These are phyloP conservation scores for Globisporangium echinulatum DNA, from an alignment of 352 stramenopile species.

Conservation along the genomic window DNA sequence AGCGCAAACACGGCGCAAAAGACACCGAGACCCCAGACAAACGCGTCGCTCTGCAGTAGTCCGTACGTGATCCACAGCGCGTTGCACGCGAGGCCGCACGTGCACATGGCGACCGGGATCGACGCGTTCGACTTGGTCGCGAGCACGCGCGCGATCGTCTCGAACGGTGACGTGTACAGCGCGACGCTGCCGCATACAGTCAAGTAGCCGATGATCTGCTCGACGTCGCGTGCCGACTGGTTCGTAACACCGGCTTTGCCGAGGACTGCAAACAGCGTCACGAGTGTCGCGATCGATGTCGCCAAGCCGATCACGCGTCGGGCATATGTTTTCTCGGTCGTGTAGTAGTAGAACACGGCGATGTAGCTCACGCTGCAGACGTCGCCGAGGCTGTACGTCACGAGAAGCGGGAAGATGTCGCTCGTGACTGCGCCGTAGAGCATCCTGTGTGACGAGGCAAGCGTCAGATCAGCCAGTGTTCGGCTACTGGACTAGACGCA, in stretches of 20 bases:
- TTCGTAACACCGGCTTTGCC: constrained; percentile 18
- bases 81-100: constrained; percentile 33
- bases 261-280: constrained; percentile 24
- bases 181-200: not conserved
- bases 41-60: constrained; percentile 5
- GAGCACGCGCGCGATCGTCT: constrained; percentile 30
- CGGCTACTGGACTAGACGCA: no score
- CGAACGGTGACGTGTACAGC: constrained; percentile 30
- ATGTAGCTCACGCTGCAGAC: constrained; percentile 20
- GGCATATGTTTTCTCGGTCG: constrained; percentile 7
- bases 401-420: constrained; percentile 15
- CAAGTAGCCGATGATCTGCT: constrained; percentile 16
- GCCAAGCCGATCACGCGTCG: not conserved
- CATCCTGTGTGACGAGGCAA: constrained; percentile 2
- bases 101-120: constrained; percentile 43
- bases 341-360: constrained; percentile 16
- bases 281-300: no score
- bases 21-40: constrained; percentile 13
- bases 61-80: constrained; percentile 17
- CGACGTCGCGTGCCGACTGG: constrained; percentile 16
- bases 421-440: constrained; percentile 7
- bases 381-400: constrained; percentile 15
- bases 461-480: not conserved
- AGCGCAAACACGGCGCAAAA: constrained; percentile 16
- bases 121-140: constrained; percentile 33